phyloP scores from a whole-genome alignment of 2,329 filamentous ascomycete genomes.

The Aspergillus brasiliensis region DNA sequence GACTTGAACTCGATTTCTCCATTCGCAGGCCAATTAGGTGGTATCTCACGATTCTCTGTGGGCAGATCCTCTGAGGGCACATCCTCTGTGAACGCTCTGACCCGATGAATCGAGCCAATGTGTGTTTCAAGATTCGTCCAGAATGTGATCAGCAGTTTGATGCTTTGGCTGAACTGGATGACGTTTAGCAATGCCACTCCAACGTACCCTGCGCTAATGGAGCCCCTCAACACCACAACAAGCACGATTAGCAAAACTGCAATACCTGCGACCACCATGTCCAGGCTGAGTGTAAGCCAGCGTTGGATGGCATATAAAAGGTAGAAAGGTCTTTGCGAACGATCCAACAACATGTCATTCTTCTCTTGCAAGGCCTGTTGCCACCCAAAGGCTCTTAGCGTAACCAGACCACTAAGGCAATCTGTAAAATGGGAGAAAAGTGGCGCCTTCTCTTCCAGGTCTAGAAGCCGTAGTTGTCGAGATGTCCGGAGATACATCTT shows the following conservation, averaged over 20 bases:
- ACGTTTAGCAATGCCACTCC: conserved; percentile 58
- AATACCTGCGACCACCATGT: conserved; percentile 53
- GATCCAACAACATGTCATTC: conserved; percentile 54
- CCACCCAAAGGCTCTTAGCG: conserved; percentile 61
- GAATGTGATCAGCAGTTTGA: conserved; percentile 54
- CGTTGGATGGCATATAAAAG: conserved; percentile 59
- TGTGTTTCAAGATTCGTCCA: conserved; percentile 63
- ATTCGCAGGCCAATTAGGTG: conserved; percentile 46
- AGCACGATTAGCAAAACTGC: conserved; percentile 54
- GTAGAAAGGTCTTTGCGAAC: conserved; percentile 60
- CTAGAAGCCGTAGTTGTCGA: conserved; percentile 61
- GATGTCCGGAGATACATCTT: conserved; percentile 63
- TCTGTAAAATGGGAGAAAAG: conserved; percentile 62
- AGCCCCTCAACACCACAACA: conserved; percentile 48
- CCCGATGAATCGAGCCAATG: conserved; percentile 58
- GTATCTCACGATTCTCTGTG: conserved; percentile 43
- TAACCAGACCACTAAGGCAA: conserved; percentile 57
- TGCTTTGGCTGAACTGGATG: conserved; percentile 55
- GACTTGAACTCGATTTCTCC: conserved; percentile 48
- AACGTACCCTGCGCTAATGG: conserved; percentile 51
- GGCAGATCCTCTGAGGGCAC: conserved; percentile 48
- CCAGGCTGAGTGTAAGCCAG: conserved; percentile 58
- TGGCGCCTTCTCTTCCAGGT: conserved; percentile 63
- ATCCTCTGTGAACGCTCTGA: conserved; percentile 55
- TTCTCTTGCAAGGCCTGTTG: conserved; percentile 45